A percentile compares a stretch with the other conserved stretches of the same genome.
Conservation (phyloP, 768 basidiomycete genomes). For the Tylopilus intermedius region DNA sequence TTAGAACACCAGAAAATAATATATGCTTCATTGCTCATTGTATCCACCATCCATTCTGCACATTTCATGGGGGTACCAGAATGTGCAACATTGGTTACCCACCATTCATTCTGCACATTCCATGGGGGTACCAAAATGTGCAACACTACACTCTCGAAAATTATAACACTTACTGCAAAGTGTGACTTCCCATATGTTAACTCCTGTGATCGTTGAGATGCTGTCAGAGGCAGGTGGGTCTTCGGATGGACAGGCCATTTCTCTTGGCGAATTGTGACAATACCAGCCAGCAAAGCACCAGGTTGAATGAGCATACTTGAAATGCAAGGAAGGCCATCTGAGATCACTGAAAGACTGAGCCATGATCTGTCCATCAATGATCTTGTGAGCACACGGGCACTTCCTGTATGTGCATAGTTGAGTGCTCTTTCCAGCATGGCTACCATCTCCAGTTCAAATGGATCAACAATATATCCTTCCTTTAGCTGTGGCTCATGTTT, state of each 20-base stretch:
- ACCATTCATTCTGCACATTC: no score
- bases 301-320: background rate
- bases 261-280: background rate
- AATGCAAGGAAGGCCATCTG: slow-evolving; percentile 5
- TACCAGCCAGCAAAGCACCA: background rate
- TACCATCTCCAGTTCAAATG: background rate
- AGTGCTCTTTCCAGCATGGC: no score
- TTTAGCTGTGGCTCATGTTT: background rate
- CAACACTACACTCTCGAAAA: background rate
- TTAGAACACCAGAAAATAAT: no score
- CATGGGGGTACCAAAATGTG: no score
- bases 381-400: background rate
- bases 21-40: no score
- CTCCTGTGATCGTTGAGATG: background rate
- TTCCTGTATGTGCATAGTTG: background rate
- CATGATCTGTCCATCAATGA: slow-evolving; percentile 1
- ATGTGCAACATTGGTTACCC: no score
- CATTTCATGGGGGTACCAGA: no score
- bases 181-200: background rate
- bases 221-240: background rate
- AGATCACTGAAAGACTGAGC: background rate
- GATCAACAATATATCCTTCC: background rate
- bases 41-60: no score
- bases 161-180: background rate
- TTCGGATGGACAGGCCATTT: background rate